Percentiles rank a stretch among this genome's conserved stretches.
These are phyloP conservation scores for Metarhizium rileyi DNA, from an alignment of 2,329 filamentous ascomycete genomes.

Conservation along the genomic window DNA sequence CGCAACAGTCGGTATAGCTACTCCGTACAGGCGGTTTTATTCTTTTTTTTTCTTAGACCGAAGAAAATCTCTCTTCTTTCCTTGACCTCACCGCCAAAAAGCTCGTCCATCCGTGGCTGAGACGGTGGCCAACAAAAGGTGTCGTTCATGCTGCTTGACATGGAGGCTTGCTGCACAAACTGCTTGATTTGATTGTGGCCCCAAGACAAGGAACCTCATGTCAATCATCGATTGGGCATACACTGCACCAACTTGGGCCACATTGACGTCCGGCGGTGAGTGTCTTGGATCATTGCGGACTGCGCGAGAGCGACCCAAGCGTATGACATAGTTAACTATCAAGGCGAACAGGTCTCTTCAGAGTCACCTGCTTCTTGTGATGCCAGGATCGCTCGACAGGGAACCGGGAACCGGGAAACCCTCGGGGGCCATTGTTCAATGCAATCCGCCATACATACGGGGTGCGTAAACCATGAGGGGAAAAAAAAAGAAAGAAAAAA, in stretches of 20 bases:
- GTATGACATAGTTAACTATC: background rate
- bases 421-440: background rate
- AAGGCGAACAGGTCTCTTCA: background rate
- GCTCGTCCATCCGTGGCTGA: background rate
- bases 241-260: background rate
- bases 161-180: background rate
- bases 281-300: background rate
- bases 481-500: background rate
- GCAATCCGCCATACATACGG: background rate
- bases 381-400: background rate
- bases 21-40: too few relatives aligned
- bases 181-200: background rate
- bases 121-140: background rate
- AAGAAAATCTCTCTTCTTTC: too few relatives aligned
- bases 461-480: background rate
- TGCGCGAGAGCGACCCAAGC: background rate
- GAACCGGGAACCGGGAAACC: background rate
- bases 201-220: background rate
- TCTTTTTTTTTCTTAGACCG: too few relatives aligned
- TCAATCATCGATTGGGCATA: background rate
- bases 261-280: constrained; percentile 2
- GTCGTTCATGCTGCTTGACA: background rate
- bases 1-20: constrained; percentile 1
- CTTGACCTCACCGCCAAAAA: background rate
- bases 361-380: background rate